phyloP scores from a whole-genome alignment of 2,329 filamentous ascomycete genomes.

The Colletotrichum chrysophilum region DNA sequence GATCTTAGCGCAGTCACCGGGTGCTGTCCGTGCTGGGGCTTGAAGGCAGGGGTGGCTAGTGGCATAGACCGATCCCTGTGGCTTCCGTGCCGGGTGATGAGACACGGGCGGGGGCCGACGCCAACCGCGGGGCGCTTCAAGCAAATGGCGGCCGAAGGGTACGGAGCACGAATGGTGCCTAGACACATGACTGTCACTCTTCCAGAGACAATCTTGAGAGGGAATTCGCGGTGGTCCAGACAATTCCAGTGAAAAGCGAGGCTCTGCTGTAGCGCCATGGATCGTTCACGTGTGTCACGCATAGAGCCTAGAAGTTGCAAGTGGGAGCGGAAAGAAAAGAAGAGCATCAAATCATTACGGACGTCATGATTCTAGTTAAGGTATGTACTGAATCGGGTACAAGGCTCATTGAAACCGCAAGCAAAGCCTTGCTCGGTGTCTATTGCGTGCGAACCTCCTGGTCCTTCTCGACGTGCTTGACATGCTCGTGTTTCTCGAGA shows the following conservation, averaged over 20 bases:
- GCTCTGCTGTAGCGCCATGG: not conserved
- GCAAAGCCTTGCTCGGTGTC: slow-evolving; percentile 21
- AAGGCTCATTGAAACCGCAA: not conserved
- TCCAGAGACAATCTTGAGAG: not conserved
- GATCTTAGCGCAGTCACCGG: not conserved
- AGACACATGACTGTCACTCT: not conserved
- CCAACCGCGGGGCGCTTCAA: not conserved
- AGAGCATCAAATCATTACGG: slow-evolving; percentile 4
- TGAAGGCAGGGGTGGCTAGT: not conserved
- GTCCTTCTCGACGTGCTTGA: slow-evolving; percentile 79
- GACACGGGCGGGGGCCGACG: slow-evolving; percentile 3
- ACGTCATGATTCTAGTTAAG: not conserved
- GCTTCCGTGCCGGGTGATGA: not conserved
- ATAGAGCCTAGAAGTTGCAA: not conserved
- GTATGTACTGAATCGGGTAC: not conserved
- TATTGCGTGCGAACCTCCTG: slow-evolving; percentile 75
- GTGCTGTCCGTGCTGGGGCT: not conserved
- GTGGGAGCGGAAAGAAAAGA: not conserved
- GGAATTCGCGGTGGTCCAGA: not conserved
- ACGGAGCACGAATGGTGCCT: not conserved
- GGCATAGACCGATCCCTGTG: not conserved
- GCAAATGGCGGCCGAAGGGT: not conserved
- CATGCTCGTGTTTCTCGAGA: slow-evolving; percentile 71
- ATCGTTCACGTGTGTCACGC: not conserved
- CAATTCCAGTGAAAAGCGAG: not conserved